Conservation (phyloP, 371 early-diverging fungal genomes). For the Smittium culicis region DNA sequence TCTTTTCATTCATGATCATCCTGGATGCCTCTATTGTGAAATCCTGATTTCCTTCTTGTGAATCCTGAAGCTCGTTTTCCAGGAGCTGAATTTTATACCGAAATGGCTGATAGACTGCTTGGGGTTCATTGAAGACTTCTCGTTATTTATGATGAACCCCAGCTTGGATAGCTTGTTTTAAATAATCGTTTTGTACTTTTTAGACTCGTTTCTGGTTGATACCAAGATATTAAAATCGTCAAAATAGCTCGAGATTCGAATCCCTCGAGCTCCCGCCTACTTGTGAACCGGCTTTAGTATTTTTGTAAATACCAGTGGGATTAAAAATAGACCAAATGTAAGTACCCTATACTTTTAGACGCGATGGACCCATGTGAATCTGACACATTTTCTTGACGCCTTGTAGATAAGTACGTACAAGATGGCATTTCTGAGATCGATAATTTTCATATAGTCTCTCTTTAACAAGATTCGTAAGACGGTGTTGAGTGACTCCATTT, state of each 20-base stretch:
- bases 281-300: not conserved
- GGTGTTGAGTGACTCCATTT: not conserved
- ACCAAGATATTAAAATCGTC: not conserved
- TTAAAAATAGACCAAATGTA: not conserved
- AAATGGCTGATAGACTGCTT: not conserved
- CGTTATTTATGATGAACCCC: conserved; percentile 9
- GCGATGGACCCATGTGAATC: not conserved
- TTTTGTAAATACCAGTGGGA: not conserved
- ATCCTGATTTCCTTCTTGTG: not conserved
- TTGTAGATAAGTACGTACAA: not conserved
- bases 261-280: not conserved
- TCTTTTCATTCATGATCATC: not conserved
- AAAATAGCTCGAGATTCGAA: not conserved
- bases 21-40: not conserved
- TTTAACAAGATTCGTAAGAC: not conserved
- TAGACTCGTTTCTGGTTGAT: conserved; percentile 6
- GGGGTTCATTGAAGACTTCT: conserved; percentile 17
- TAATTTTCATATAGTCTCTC: not conserved
- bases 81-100: not conserved
- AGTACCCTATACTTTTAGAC: not conserved
- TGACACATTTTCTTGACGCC: not conserved
- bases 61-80: not conserved
- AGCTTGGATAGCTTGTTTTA: not conserved
- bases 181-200: not conserved
- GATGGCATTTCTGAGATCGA: not conserved